Base-by-base conservation (phyloP, 1,139 yeast species). In the Yamadazyma mexicana region DNA sequence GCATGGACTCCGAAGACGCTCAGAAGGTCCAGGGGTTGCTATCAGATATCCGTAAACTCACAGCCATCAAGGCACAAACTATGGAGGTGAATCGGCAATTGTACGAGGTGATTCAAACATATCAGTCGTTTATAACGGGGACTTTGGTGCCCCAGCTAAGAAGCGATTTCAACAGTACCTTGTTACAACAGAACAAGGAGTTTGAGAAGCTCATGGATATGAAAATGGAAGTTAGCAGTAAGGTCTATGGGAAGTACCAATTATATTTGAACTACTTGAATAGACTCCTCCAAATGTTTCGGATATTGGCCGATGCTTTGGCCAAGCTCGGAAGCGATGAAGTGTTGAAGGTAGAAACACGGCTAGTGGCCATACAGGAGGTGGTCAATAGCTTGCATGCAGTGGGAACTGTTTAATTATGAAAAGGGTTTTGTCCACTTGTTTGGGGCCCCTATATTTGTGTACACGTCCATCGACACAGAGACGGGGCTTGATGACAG, bases 61-160 rank as follows among this genome's bases (percentile, higher is more conserved):
- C 48, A 18, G 30, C 40, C 4, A 40, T 68, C 3, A 56, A 54
- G 28, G 37, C 43, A 14, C 44, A 42, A 10, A 61, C 59, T 25
- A 39, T 40, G 8, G 30, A 34, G 9, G 52, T 51, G 17, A 69
- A 68, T 44, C 27, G 40, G 11, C 52, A 64, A 39, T 48, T 66
- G 10, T 43, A 54, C 7, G 38, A 46, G 17, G 44, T 64, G 0
- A 44, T 65, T 10, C 44, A 53, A 23, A 56, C 58, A 14, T 69
- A 66, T 46, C 70, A 68, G 39, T 35, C 39, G 17, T 58, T 64
- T 16, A 53, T 68, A 1, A 39, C 55, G 6, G 50, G 44, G 18
- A 51, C 51, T 10, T 46, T 69, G n/a, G 37, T 68, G 6, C 75
- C 75, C 0, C 43, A 47, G 10, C 49, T 70, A 18, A 43, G 70